Base-by-base conservation (phyloP, 345 rosid genomes). In the Jatropha curcas region DNA sequence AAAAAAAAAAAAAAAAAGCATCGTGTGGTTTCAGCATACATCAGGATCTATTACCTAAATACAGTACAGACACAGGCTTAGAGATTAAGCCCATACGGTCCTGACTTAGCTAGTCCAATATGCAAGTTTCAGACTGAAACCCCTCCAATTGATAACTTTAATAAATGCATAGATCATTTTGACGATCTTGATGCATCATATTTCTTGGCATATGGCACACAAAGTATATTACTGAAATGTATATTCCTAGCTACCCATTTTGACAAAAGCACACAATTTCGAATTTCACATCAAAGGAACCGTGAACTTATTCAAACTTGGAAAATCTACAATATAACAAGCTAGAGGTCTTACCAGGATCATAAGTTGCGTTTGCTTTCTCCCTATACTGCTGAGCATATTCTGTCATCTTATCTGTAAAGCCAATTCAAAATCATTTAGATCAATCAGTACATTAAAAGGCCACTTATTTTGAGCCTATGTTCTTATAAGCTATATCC, bases 381-480 rank as follows among this genome's bases (percentile, higher is more conserved):
- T 82, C 86, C 71, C 71, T 34, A 55, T 52, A 80, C 45, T 75
- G 86, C 31, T 66, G 81, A 62, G 78, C 67, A 77, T 71, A 76
- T 72, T 83, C 91, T 53, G 69, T n/a, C 73, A 79, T 55, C 82
- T 82, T 87, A 70, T 81, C 91, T 85, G 84, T 10, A 55, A 73
- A 67, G 43, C 4, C 60, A 71, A 72, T 72, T 59, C 63, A 60
- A 72, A 62, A 19, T 30, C 58, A 58, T 60, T 43, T 16, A 27
- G 34, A 65, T 60, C 22, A 71, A 58, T 35, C 19, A 37, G 57
- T 60, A 45, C 25, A 56, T n/a, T n/a, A 2, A 24, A 68, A 71
- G 60, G 25, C 56, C 24, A 31, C 43, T 30, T 51, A 37, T 8
- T 7, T 30, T 16, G 7, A 34, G 59, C 25, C 25, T 37, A 63